Base-by-base conservation (phyloP, 192 early-diverging fungal species). In the Rhizophlyctis rosea region DNA sequence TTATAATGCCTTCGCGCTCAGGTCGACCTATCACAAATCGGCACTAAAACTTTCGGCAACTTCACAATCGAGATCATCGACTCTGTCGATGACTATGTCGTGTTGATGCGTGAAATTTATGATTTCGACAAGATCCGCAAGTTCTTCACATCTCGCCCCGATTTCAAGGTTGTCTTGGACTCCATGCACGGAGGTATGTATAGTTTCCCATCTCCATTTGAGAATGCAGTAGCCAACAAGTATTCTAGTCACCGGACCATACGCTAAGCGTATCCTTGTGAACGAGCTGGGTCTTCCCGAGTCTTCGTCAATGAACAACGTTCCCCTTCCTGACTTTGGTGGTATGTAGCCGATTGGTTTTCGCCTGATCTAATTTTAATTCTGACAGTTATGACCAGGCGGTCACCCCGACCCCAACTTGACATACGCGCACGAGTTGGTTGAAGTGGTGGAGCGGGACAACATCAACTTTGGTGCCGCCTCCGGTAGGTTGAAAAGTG, bases 341-440 rank as follows among this genome's bases (percentile, higher is more conserved):
- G 92, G 73, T 69, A 36, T 28, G 60, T 32, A 1, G 14, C 33
- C 9, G 4, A 18, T 5, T 16, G 9, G 18, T 3, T 16, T 61
- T 2, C n/a, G 18, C 30, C 29, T 3, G 25, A 21, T 2, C 39
- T 47, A 9, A n/a, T n/a, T 47, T 9, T n/a, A 9, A n/a, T 47
- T 52, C n/a, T 52, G 50, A 52, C 13, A 52, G 50, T 52, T 9
- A 7, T 9, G 50, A 14, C 14, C 44, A 65, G 59, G 88, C 33
- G 84, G 89, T 69, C 96, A 98, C 72, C 96, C 96, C 4, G 96
- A 98, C 71, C 96, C 96, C 28, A 98, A 98, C 74, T 76, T 98
- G 71, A 96, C 94, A 25, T 98, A 98, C 72, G 94, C 96, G 18
- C 88, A 94, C 73, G 88, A 89, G 39, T 80, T 98, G 32, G 95